Conservation (phyloP, 495 filamentous ascomycete genomes). For the Lentithecium fluviatile region DNA sequence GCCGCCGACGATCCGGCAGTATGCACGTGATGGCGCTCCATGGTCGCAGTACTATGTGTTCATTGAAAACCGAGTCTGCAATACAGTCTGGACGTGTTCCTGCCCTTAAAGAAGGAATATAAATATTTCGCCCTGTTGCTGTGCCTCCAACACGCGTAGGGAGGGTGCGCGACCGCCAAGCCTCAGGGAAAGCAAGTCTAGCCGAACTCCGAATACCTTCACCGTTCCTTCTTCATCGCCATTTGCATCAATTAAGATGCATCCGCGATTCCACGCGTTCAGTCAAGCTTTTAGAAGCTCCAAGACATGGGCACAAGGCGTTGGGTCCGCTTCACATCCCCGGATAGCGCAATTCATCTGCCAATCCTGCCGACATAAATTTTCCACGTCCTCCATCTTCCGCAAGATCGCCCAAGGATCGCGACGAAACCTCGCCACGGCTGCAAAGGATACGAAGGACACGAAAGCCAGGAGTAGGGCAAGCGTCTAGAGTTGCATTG, state of each 20-base stretch:
- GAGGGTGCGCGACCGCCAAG: constrained; percentile 8
- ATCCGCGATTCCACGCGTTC: constrained; percentile 13
- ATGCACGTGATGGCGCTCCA: constrained; percentile 4
- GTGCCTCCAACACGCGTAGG: constrained; percentile 6
- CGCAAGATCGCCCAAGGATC: constrained; percentile 3
- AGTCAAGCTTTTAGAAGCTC: constrained; percentile 7
- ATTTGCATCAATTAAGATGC: constrained; percentile 20
- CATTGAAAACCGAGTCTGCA: too few species aligned
- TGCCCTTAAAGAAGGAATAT: background rate
- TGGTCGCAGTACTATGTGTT: background rate
- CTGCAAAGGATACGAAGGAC: background rate
- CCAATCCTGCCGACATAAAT: constrained; percentile 11
- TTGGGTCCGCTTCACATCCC: background rate
- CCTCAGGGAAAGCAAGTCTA: constrained; percentile 13
- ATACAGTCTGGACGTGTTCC: too few species aligned
- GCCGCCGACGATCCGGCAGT: background rate
- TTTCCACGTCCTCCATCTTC: constrained; percentile 22
- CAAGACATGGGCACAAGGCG: background rate
- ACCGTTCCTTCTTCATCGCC: background rate
- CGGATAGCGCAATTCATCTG: constrained; percentile 15
- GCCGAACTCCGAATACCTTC: constrained; percentile 9
- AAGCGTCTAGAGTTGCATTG: background rate
- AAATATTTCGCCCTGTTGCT: background rate
- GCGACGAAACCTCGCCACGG: background rate
- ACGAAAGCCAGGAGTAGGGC: background rate